These are phyloP conservation scores for Tulasnella calospora DNA, from an alignment of 768 basidiomycete species.

Conservation along the genomic window DNA sequence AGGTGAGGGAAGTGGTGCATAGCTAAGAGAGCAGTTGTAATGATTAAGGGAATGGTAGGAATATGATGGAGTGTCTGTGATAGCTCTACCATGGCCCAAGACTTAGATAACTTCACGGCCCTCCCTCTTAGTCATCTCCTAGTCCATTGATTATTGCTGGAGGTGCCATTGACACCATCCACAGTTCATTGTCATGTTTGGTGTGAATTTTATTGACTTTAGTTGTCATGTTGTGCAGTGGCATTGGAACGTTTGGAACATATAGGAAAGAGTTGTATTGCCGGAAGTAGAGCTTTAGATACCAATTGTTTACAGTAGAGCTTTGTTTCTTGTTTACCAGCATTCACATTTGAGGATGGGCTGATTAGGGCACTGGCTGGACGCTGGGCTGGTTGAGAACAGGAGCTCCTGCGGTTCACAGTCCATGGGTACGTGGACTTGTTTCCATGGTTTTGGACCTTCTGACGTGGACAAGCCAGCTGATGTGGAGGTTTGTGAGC, in stretches of 20 bases:
- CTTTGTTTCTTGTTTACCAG: not conserved
- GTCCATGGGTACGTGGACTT: not conserved
- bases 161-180: too few relatives aligned
- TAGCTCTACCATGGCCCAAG: too few relatives aligned
- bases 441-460: constrained; percentile 3
- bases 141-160: too few relatives aligned
- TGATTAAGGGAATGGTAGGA: not conserved
- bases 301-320: not conserved
- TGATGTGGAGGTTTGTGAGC: too few relatives aligned
- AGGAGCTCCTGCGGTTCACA: not conserved
- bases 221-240: too few relatives aligned
- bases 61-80: not conserved
- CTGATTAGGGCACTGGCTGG: not conserved
- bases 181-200: too few relatives aligned
- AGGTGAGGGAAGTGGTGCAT: not conserved
- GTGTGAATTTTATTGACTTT: too few relatives aligned
- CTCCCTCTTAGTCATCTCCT: too few relatives aligned
- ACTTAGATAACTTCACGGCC: too few relatives aligned
- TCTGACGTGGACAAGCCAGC: not conserved
- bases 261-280: too few relatives aligned
- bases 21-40: not conserved
- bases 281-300: not conserved
- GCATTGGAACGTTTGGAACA: too few relatives aligned
- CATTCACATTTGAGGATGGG: not conserved
- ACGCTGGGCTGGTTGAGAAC: not conserved